A percentile compares a stretch with the other conserved stretches of the same genome.
Conservation (phyloP, 441 rosid species). For the Cnidoscolus chayamansa region DNA sequence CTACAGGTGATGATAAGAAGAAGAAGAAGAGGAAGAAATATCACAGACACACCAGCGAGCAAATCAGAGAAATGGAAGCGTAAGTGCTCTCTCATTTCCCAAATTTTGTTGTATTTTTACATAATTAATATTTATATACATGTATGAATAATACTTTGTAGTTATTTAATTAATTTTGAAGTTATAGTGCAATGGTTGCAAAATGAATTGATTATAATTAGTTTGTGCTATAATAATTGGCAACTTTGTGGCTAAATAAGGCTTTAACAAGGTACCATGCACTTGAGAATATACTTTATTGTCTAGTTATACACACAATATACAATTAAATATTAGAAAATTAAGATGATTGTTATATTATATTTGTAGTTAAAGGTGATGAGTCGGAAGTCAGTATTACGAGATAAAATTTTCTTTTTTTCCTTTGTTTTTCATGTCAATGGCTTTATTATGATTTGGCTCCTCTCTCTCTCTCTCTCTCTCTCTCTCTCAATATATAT, state of each 20-base stretch:
- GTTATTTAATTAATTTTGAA: background rate
- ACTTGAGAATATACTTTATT: background rate
- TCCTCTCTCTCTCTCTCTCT: background rate
- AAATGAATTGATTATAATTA: too few relatives aligned
- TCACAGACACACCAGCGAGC: conserved; percentile 90
- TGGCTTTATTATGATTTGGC: too few relatives aligned
- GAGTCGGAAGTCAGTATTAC: too few relatives aligned
- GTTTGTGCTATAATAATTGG: too few relatives aligned
- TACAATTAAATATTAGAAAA: background rate
- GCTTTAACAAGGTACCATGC: too few relatives aligned
- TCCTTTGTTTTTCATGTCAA: too few relatives aligned
- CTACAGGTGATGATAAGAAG: conserved; percentile 41
- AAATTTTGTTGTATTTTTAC: background rate
- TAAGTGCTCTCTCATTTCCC: conserved; percentile 27
- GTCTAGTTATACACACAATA: background rate
- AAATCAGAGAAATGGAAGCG: conserved; percentile 97
- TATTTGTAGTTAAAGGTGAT: too few relatives aligned
- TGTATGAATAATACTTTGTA: background rate
- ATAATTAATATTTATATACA: background rate
- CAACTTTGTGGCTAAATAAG: too few relatives aligned
- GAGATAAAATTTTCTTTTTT: too few relatives aligned
- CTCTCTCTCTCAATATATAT: too few relatives aligned
- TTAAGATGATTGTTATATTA: background rate
- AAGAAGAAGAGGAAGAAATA: conserved; percentile 95
- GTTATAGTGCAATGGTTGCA: background rate